Percentiles rank a stretch among this genome's conserved stretches.
Evolutionary conservation across 2,329 filamentous ascomycete genomes (phyloP).

Genomic region (Diaporthe sp.): DNA sequence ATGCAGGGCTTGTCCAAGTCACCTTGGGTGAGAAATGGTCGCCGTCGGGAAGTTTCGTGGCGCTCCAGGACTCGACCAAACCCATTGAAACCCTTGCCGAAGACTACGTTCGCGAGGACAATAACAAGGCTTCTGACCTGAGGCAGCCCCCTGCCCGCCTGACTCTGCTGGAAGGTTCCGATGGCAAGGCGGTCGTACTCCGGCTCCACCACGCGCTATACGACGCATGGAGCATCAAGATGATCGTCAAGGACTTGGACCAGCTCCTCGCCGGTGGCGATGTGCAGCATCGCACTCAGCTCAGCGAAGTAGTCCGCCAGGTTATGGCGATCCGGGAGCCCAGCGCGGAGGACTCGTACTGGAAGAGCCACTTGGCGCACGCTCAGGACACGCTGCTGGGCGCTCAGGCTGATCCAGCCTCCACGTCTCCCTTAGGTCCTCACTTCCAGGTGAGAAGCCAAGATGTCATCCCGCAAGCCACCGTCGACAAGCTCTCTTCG

Average conservation of each 20-base stretch:
- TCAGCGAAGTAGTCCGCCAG: neutral
- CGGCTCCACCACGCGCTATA: constrained; percentile 47
- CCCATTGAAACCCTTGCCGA: constrained; percentile 24
- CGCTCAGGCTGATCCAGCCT: neutral
- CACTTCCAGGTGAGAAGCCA: constrained; percentile 41
- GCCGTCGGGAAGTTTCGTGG: neutral
- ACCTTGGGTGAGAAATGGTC: constrained; percentile 33
- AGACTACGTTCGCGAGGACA: constrained; percentile 39
- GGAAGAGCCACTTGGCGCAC: constrained; percentile 2
- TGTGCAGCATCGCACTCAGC: neutral
- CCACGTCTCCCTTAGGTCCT: constrained; percentile 36
- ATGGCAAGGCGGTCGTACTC: constrained; percentile 45
- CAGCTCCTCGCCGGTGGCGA: constrained; percentile 14
- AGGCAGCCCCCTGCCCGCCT: constrained; percentile 42
- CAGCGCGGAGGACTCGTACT: constrained; percentile 19
- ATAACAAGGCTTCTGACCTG: constrained; percentile 41
- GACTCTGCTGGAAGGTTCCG: constrained; percentile 42
- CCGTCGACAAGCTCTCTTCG: neutral
- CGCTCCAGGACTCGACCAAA: constrained; percentile 14
- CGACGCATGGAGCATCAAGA: constrained; percentile 48
- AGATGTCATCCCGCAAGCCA: constrained; percentile 25
- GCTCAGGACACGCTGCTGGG: constrained; percentile 20
- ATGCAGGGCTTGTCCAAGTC: constrained; percentile 37
- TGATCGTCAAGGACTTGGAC: constrained; percentile 44
- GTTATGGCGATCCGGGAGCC: neutral